Base-by-base conservation (phyloP, 345 rosid species). In the Citrus australasica region DNA sequence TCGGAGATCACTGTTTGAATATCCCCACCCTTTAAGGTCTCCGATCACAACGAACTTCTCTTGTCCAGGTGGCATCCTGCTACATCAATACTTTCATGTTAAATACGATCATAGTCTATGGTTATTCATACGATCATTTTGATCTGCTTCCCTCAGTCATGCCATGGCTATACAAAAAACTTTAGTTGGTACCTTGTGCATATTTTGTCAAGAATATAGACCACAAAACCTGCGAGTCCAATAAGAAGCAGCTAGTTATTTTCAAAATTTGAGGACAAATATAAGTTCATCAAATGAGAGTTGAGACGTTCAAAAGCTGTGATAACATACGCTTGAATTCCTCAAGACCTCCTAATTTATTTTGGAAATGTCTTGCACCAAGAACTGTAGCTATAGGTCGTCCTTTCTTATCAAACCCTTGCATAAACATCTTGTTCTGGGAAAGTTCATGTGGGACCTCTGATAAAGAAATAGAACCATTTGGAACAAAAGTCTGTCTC, bases 11-110 rank as follows among this genome's bases (percentile, higher is more conserved):
- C 76, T 72, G 78, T 89, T 89, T 24, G 87, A 84, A 78, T 85
- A 89, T 66, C 92, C 87, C 90, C 90, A 89, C 4, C 87, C 88
- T 77, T 81, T 25, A 67, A 89, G 87, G 69, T 89, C 92, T 59
- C 74, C 90, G 9, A 87, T 89, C 9, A 63, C 84, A 1, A 81
- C 55, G 53, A 87, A 87, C 71, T 87, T 84, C 74, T 89, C 90
- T 63, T 85, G 78, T 51, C 85, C 88, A 35, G 76, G 62, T 13
- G 81, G 79, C 77, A 85, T 56, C 85, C 91, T 88, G 83, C 62
- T 30, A 13, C 74, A 28, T 77, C 81, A 72, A 68, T 46, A 4
- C 13, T 14, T 13, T 25, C 35, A 65, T 19, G n/a, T 65, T 33
- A 32, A 16, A 2, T 33, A 65, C 14, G 2, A 7, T 14, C 67